These are phyloP conservation scores for Pseudogymnoascus sp. DNA, from an alignment of 2,329 filamentous ascomycete genomes.

Conservation along the genomic window DNA sequence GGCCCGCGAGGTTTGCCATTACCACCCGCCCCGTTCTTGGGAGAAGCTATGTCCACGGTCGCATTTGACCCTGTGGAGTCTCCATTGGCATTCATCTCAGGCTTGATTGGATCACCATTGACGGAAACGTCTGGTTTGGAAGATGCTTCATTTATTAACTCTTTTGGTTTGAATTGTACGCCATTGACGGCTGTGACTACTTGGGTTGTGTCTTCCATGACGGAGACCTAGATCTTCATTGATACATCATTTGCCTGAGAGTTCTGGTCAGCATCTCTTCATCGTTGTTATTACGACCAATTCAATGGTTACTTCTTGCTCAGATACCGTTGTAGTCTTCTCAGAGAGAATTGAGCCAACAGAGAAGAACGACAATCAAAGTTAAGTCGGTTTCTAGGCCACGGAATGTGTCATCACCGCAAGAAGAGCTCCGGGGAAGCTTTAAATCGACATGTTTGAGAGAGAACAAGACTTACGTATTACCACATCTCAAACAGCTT, in stretches of 20 bases:
- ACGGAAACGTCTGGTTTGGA: background rate
- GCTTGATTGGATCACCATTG: constrained; percentile 6
- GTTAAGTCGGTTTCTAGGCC: constrained; percentile 44
- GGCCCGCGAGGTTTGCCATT: constrained; percentile 14
- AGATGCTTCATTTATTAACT: constrained; percentile 7
- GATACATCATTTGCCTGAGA: constrained; percentile 1
- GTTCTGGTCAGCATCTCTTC: constrained; percentile 15
- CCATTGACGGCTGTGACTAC: constrained; percentile 8
- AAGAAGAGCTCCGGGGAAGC: constrained; percentile 11
- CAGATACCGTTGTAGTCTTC: constrained; percentile 98
- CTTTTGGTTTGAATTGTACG: constrained; percentile 3
- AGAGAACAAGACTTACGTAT: background rate
- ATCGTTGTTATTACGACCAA: background rate
- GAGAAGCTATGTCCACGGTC: background rate
- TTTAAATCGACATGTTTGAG: background rate
- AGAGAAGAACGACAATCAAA: constrained; percentile 50
- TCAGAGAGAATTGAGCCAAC: constrained; percentile 53
- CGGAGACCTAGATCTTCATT: constrained; percentile 8
- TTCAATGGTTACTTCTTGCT: constrained; percentile 37
- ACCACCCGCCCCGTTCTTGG: background rate
- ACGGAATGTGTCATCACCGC: constrained; percentile 56
- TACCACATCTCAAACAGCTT: background rate
- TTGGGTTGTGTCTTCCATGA: constrained; percentile 10
- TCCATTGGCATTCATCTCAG: constrained; percentile 4
- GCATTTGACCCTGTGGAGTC: background rate